Conservation (phyloP, 345 rosid species). For the Eucalyptus polybractea region DNA sequence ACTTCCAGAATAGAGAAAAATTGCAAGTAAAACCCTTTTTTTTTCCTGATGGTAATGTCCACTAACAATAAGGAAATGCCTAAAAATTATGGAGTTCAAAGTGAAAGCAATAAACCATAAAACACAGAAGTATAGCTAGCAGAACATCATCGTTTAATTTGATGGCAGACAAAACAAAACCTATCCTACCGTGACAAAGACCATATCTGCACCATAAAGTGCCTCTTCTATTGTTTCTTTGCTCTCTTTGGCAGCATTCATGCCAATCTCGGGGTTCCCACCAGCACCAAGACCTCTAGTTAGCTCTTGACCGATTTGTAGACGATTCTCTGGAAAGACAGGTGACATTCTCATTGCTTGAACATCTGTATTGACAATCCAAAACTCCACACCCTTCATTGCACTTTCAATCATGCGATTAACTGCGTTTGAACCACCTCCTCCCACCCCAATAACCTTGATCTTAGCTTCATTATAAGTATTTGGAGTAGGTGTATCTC, state of each 20-base stretch:
- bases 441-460: constrained; percentile 94
- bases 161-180: background rate
- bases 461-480: constrained; percentile 72
- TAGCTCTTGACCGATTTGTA: constrained; percentile 90
- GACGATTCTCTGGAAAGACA: constrained; percentile 55
- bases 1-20: background rate
- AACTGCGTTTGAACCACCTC: constrained; percentile 97
- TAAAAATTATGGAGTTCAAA: background rate
- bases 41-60: background rate
- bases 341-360: constrained; percentile 94
- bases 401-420: constrained; percentile 95
- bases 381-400: constrained; percentile 90
- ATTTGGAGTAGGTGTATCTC: constrained; percentile 25
- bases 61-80: background rate
- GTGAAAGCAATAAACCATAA: background rate
- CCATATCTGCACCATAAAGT: constrained; percentile 89
- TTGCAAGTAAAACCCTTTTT: background rate
- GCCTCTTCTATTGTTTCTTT: constrained; percentile 79
- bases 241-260: constrained; percentile 95
- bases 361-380: constrained; percentile 90
- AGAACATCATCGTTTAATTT: background rate
- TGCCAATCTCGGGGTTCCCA: constrained; percentile 97
- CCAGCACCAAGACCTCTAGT: constrained; percentile 98
- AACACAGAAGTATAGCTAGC: background rate
- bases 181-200: constrained; percentile 70